These are phyloP conservation scores for Metschnikowia cubensis DNA, from an alignment of 805 yeast genomes.

Conservation along the genomic window DNA sequence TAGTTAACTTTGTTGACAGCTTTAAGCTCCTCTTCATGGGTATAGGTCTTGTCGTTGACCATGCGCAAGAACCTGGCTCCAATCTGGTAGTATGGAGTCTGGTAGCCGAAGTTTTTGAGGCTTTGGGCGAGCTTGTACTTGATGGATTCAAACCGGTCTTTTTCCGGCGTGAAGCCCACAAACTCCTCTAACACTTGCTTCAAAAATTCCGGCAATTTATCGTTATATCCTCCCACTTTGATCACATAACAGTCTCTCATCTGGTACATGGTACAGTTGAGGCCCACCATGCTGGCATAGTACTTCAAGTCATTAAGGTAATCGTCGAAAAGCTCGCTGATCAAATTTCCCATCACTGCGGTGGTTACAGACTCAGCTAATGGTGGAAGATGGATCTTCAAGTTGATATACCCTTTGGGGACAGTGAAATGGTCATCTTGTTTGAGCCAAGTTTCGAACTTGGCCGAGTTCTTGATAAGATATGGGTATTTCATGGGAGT, in stretches of 20 bases:
- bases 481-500: slow-evolving; percentile 53
- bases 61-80: slow-evolving; percentile 58
- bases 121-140: slow-evolving; percentile 62
- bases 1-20: slow-evolving; percentile 42
- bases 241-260: slow-evolving; percentile 66
- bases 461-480: slow-evolving; percentile 49
- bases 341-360: slow-evolving; percentile 55
- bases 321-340: slow-evolving; percentile 71
- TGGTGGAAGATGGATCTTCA: slow-evolving; percentile 63
- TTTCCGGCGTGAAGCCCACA: slow-evolving; percentile 44
- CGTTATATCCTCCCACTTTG: slow-evolving; percentile 74
- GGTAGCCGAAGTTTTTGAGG: slow-evolving; percentile 63
- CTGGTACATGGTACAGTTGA: slow-evolving; percentile 52
- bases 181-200: slow-evolving; percentile 57
- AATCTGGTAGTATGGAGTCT: slow-evolving; percentile 76
- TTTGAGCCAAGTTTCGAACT: slow-evolving; percentile 75
- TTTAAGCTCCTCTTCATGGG: slow-evolving; percentile 54
- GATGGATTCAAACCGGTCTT: slow-evolving; percentile 60
- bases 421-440: slow-evolving; percentile 85
- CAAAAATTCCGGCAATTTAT: slow-evolving; percentile 65
- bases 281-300: slow-evolving; percentile 80
- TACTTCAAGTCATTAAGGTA: slow-evolving; percentile 72
- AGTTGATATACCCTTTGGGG: slow-evolving; percentile 74
- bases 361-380: slow-evolving; percentile 56
- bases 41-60: slow-evolving; percentile 70